Evolutionary conservation across 2,329 filamentous ascomycete genomes (phyloP).

Genomic region (Dactylellina haptotyla): DNA sequence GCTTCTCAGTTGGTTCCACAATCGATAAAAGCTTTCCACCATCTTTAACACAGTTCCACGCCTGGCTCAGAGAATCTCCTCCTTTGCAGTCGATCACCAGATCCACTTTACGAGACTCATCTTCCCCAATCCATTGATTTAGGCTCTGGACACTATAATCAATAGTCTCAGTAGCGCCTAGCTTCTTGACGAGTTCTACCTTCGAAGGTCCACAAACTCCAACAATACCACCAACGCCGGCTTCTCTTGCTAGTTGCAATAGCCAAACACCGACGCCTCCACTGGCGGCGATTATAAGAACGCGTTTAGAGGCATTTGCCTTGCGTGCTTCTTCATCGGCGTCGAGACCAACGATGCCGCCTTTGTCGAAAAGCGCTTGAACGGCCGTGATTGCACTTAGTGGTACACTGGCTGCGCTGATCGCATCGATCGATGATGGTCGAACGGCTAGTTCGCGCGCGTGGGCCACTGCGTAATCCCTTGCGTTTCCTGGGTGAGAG

Average conservation of each 20-base stretch:
- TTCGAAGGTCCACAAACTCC: slow-evolving; percentile 60
- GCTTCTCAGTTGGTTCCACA: slow-evolving; percentile 58
- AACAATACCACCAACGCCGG: slow-evolving; percentile 61
- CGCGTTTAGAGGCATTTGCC: slow-evolving; percentile 58
- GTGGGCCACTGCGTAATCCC: slow-evolving; percentile 60
- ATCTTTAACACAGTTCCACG: slow-evolving; percentile 61
- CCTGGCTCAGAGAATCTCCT: slow-evolving; percentile 59
- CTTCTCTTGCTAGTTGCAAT: slow-evolving; percentile 61
- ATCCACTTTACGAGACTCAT: slow-evolving; percentile 59
- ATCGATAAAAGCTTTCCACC: slow-evolving; percentile 61
- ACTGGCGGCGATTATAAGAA: slow-evolving; percentile 62
- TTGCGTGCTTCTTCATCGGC: slow-evolving; percentile 54
- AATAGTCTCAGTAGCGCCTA: slow-evolving; percentile 62
- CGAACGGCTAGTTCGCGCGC: slow-evolving; percentile 60
- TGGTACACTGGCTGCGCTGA: slow-evolving; percentile 61
- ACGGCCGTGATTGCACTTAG: slow-evolving; percentile 63
- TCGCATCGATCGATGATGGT: slow-evolving; percentile 60
- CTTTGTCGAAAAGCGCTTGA: slow-evolving; percentile 61
- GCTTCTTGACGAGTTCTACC: slow-evolving; percentile 58
- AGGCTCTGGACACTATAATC: slow-evolving; percentile 61
- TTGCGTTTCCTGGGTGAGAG: slow-evolving; percentile 58
- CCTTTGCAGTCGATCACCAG: slow-evolving; percentile 62
- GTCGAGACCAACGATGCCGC: slow-evolving; percentile 23
- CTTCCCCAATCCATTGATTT: slow-evolving; percentile 59
- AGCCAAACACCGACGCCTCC: slow-evolving; percentile 63